These are phyloP conservation scores for Trifolium repens DNA, from an alignment of 306 rosid species.

Conservation along the genomic window DNA sequence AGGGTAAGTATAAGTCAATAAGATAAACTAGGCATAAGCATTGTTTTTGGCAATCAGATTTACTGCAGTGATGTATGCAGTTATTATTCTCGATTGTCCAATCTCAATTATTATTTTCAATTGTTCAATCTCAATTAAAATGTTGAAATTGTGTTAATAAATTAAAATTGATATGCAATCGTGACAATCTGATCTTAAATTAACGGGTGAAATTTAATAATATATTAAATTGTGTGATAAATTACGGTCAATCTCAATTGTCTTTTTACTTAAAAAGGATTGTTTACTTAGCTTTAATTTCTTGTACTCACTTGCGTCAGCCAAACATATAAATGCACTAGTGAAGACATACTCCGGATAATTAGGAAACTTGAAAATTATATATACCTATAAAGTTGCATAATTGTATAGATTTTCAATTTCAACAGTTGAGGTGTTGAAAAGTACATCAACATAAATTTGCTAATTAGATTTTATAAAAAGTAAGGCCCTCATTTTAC, in stretches of 20 bases:
- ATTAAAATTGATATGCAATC: too few relatives aligned
- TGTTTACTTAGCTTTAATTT: neutral
- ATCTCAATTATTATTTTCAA: too few relatives aligned
- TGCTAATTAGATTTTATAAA: too few relatives aligned
- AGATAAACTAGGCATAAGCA: constrained; percentile 33
- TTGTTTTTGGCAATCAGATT: neutral
- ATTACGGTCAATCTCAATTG: too few relatives aligned
- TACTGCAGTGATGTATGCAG: too few relatives aligned
- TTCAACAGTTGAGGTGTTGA: constrained; percentile 29
- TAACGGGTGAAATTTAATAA: too few relatives aligned
- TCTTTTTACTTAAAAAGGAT: neutral
- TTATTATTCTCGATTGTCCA: too few relatives aligned
- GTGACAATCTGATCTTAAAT: too few relatives aligned
- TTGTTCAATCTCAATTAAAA: too few relatives aligned
- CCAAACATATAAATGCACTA: constrained; percentile 12
- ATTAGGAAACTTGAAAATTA: constrained; percentile 39
- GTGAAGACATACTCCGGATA: constrained; percentile 46
- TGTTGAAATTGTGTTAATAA: too few relatives aligned
- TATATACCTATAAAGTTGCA: constrained; percentile 14
- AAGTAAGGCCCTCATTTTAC: too few relatives aligned
- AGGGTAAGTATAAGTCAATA: neutral
- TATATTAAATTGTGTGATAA: too few relatives aligned
- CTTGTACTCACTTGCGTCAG: constrained; percentile 10
- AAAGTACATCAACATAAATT: constrained; percentile 21
- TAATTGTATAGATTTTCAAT: constrained; percentile 36